Conservation (phyloP, 441 rosid species). For the Pelargonium citronellum region DNA sequence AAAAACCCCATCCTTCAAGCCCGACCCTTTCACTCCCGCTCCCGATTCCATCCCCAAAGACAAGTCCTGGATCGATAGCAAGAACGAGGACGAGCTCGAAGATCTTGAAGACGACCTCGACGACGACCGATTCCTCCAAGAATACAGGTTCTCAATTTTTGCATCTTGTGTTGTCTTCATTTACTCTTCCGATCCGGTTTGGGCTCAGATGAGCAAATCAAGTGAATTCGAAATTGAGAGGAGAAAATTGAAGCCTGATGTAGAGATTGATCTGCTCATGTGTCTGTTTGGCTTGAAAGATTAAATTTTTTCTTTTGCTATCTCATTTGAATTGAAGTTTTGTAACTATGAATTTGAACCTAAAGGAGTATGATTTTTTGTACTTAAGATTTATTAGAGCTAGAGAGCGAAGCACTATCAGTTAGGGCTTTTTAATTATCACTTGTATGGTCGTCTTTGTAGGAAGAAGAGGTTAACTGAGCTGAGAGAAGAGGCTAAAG, state of each 20-base stretch:
- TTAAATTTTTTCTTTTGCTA: not conserved
- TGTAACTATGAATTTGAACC: not conserved
- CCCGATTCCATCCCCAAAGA: constrained; percentile 65
- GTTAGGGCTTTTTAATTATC: not conserved
- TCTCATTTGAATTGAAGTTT: not conserved
- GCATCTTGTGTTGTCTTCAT: not conserved
- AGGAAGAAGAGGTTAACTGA: constrained; percentile 93
- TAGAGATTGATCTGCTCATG: not conserved
- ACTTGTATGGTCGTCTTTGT: constrained; percentile 17
- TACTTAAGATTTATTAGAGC: not conserved
- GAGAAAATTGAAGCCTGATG: not conserved
- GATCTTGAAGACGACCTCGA: constrained; percentile 84
- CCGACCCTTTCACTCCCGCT: constrained; percentile 66
- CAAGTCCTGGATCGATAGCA: constrained; percentile 61
- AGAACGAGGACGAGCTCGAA: constrained; percentile 80
- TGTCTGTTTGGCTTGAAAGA: not conserved
- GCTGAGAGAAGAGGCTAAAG: constrained; percentile 65
- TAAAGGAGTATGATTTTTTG: not conserved
- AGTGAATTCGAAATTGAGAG: not conserved
- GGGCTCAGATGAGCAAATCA: not conserved
- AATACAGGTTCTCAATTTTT: constrained; percentile 52
- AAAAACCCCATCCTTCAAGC: constrained; percentile 84
- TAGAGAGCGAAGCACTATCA: not conserved
- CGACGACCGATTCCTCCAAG: constrained; percentile 89
- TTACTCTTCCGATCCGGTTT: not conserved